These are phyloP conservation scores for Obba rivulosa DNA, from an alignment of 768 basidiomycete species.

Conservation along the genomic window DNA sequence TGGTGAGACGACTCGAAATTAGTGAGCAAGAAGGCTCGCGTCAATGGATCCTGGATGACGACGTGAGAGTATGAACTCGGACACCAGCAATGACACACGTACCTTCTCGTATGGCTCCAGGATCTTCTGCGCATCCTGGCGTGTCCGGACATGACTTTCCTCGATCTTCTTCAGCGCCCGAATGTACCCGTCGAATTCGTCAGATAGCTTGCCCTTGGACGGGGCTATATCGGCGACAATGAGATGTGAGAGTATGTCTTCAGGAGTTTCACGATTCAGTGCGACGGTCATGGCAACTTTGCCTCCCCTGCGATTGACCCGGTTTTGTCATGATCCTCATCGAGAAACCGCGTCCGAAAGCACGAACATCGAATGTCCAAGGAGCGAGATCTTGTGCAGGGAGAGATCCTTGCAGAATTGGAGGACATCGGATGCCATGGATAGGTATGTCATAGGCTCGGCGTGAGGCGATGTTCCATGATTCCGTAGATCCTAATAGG, in stretches of 20 bases:
- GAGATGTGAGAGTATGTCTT: slow-evolving; percentile 44
- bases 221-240: slow-evolving; percentile 85
- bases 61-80: neutral
- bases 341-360: no score
- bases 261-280: slow-evolving; percentile 38
- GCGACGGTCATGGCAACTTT: slow-evolving; percentile 77
- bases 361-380: slow-evolving; percentile 88
- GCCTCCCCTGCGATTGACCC: slow-evolving; percentile 59
- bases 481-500: slow-evolving; percentile 74
- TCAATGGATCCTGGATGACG: slow-evolving; percentile 54
- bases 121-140: slow-evolving; percentile 66
- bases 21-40: slow-evolving; percentile 82
- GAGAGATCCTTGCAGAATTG: slow-evolving; percentile 54
- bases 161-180: slow-evolving; percentile 74
- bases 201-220: slow-evolving; percentile 45
- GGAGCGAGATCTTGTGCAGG: slow-evolving; percentile 58
- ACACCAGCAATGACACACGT: slow-evolving; percentile 10
- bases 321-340: no score
- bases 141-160: slow-evolving; percentile 45
- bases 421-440: slow-evolving; percentile 77
- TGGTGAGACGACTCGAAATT: slow-evolving; percentile 44
- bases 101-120: slow-evolving; percentile 62
- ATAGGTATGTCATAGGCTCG: slow-evolving; percentile 64
- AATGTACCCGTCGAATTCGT: slow-evolving; percentile 64
- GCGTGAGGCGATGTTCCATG: slow-evolving; percentile 81